Evolutionary conservation across 257 asterid genomes (phyloP).

Genomic region (Solanum sitiens): DNA sequence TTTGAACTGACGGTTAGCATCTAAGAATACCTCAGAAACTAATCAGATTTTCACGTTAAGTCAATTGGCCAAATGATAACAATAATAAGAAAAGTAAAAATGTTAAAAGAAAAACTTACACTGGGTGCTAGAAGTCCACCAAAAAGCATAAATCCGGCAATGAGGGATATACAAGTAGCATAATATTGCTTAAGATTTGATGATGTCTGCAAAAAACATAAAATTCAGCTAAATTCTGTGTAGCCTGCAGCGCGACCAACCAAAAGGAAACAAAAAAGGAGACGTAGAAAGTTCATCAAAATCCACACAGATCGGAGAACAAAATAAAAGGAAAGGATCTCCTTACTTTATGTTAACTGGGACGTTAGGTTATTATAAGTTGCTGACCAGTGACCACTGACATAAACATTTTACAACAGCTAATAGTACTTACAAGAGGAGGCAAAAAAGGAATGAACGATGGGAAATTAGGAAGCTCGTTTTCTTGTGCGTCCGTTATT

Average conservation of each 20-base stretch:
- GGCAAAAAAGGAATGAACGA: conserved; percentile 97
- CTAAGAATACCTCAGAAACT: not conserved
- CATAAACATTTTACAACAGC: not conserved
- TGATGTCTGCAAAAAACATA: conserved; percentile 44
- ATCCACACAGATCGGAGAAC: not conserved
- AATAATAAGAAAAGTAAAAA: not conserved
- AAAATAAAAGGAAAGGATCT: not conserved
- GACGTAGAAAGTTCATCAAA: not conserved
- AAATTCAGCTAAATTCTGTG: not conserved
- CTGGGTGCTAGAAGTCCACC: conserved; percentile 95
- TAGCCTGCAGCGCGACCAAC: not conserved
- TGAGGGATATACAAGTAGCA: conserved; percentile 83
- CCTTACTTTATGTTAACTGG: not conserved
- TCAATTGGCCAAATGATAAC: not conserved
- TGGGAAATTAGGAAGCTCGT: conserved; percentile 86
- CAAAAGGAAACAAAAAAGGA: not conserved
- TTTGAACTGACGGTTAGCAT: not conserved
- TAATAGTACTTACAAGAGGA: conserved; percentile 54
- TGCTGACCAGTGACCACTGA: not conserved
- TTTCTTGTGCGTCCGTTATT: conserved; percentile 48
- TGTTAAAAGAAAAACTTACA: conserved; percentile 35
- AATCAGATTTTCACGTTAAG: not conserved
- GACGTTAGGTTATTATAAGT: not conserved
- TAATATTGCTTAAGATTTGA: conserved; percentile 68
- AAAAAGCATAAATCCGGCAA: conserved; percentile 80